Percentiles rank a stretch among this genome's conserved stretches.
Evolutionary conservation across 2,329 filamentous ascomycete species (phyloP).

Genomic region (Trichoderma hamatum): DNA sequence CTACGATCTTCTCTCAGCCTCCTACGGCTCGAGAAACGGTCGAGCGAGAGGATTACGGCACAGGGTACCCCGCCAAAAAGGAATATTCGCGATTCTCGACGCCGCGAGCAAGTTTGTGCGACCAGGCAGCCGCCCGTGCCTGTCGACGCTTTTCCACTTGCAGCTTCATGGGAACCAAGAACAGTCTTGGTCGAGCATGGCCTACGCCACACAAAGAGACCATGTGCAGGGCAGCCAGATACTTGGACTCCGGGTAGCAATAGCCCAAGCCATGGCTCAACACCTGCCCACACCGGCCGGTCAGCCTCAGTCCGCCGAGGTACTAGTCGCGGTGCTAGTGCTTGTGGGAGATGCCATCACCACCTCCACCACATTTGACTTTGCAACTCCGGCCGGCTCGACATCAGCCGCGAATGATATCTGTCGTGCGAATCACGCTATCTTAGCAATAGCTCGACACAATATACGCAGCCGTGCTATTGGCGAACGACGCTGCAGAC

Average conservation of each 20-base stretch:
- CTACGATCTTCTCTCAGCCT: neutral
- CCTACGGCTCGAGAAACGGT: neutral
- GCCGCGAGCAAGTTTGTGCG: neutral
- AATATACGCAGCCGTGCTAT: slow-evolving; percentile 8
- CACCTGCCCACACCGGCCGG: slow-evolving; percentile 22
- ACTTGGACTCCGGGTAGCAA: slow-evolving; percentile 2
- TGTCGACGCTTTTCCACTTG: slow-evolving; percentile 13
- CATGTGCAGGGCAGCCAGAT: slow-evolving; percentile 18
- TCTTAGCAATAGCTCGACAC: slow-evolving; percentile 6
- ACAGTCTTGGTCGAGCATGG: slow-evolving; percentile 4
- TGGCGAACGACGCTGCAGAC: neutral
- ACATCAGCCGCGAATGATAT: slow-evolving; percentile 17
- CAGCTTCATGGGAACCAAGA: slow-evolving; percentile 8
- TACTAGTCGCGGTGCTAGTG: slow-evolving; percentile 8
- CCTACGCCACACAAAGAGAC: slow-evolving; percentile 10
- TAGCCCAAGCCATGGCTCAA: slow-evolving; percentile 8
- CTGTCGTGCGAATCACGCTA: neutral
- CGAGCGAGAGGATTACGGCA: neutral
- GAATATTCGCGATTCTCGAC: neutral
- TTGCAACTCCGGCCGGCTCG: slow-evolving; percentile 3
- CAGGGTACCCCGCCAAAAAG: neutral
- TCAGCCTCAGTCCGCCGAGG: slow-evolving; percentile 24
- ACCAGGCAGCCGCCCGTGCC: slow-evolving; percentile 21
- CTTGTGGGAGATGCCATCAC: slow-evolving; percentile 12
- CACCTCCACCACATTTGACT: slow-evolving; percentile 13